Percentiles rank a stretch among this genome's conserved stretches.
Conservation (phyloP, 345 rosid genomes). For the Arabidopsis arenosa region DNA sequence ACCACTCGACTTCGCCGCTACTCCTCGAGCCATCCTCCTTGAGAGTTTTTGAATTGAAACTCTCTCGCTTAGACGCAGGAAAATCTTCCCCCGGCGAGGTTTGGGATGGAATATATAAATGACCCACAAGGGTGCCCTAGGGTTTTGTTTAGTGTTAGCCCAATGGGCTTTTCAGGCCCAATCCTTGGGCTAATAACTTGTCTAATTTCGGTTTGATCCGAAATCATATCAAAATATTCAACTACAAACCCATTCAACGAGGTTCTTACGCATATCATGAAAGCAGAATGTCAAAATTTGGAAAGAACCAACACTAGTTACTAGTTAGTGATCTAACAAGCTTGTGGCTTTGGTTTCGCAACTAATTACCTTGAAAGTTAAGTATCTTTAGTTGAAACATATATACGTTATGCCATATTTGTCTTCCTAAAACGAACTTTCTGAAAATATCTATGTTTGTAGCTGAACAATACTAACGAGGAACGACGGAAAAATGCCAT, state of each 20-base stretch:
- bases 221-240: not conserved
- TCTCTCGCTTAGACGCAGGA: not conserved
- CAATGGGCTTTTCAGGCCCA: not conserved
- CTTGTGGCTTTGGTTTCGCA: not conserved
- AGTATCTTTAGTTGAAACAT: not conserved
- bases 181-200: not conserved
- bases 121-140: not conserved
- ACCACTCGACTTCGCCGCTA: slow-evolving; percentile 37
- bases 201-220: not conserved
- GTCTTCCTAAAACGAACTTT: too few relatives aligned
- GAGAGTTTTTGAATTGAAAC: not conserved
- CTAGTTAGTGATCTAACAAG: not conserved
- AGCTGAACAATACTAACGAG: not conserved
- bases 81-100: not conserved
- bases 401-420: too few relatives aligned
- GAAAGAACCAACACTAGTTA: not conserved
- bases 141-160: slow-evolving; percentile 1
- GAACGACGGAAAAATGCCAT: not conserved
- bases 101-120: slow-evolving; percentile 11
- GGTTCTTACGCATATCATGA: too few relatives aligned
- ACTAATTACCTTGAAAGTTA: not conserved
- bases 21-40: slow-evolving; percentile 45
- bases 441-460: not conserved
- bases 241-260: not conserved
- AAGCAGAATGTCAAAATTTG: too few relatives aligned